phyloP scores from a whole-genome alignment of 106 monocot species.

The Apostasia shenzhenica region DNA sequence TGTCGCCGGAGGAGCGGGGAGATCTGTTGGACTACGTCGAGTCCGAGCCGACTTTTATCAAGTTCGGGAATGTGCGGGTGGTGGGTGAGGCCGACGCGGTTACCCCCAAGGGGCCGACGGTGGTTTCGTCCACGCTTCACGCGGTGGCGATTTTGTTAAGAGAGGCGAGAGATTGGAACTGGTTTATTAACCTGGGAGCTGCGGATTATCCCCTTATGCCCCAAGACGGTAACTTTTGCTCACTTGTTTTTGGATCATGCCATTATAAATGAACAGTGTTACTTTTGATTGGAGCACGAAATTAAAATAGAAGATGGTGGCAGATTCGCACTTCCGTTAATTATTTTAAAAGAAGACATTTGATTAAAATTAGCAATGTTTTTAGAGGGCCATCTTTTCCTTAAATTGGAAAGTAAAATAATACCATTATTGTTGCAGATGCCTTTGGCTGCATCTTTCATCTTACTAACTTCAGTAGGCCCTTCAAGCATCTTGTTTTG shows the following conservation, averaged over 20 bases:
- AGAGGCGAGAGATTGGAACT: constrained; percentile 49
- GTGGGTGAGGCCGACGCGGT: constrained; percentile 22
- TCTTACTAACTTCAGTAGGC: background rate
- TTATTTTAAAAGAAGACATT: background rate
- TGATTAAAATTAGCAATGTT: background rate
- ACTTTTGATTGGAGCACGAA: background rate
- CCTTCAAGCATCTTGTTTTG: too few species aligned
- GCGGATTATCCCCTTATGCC: constrained; percentile 49
- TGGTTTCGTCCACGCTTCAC: constrained; percentile 35
- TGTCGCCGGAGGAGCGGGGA: constrained; percentile 35
- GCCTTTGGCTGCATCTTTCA: background rate
- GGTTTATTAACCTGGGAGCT: constrained; percentile 53
- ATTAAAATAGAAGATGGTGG: background rate
- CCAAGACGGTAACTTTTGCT: constrained; percentile 41
- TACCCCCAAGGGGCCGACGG: constrained; percentile 37
- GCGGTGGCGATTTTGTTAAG: constrained; percentile 40
- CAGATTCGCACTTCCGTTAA: background rate
- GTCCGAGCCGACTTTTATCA: constrained; percentile 23
- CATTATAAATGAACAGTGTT: background rate
- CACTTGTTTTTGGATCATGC: background rate
- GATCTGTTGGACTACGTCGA: constrained; percentile 39
- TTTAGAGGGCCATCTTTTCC: background rate
- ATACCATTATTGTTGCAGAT: background rate
- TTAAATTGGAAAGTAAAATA: background rate
- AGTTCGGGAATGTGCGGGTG: constrained; percentile 41